A percentile compares a stretch with the other conserved stretches of the same genome.
Evolutionary conservation across 1,284 basidiomycete genomes (phyloP).

Genomic region (Leccinum laetum): DNA sequence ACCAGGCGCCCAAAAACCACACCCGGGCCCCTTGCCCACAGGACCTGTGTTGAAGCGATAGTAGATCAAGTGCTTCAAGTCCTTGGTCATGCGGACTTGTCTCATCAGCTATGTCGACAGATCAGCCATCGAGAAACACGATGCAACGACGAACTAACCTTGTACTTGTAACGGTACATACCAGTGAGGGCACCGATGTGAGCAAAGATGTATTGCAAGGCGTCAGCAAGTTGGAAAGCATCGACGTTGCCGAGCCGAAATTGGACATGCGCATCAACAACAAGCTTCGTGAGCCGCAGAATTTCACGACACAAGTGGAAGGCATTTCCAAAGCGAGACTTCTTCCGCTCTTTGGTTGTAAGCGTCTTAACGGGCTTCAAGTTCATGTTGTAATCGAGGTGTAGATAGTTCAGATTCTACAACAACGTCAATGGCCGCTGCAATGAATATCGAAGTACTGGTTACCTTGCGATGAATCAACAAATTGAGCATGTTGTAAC

Average conservation of each 20-base stretch:
- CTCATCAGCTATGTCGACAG: slow-evolving; percentile 76
- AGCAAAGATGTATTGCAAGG: slow-evolving; percentile 96
- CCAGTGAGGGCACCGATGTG: slow-evolving; percentile 98
- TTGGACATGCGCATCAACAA: slow-evolving; percentile 98
- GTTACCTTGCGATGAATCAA: slow-evolving; percentile 94
- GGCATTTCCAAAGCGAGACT: slow-evolving; percentile 99
- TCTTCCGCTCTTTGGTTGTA: slow-evolving; percentile 99
- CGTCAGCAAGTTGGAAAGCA: slow-evolving; percentile 99
- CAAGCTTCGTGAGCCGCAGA: slow-evolving; percentile 94
- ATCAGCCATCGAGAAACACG: slow-evolving; percentile 7
- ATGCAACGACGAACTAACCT: slow-evolving; percentile 46
- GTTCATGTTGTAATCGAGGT: slow-evolving; percentile 95
- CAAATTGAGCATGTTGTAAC: slow-evolving; percentile 99
- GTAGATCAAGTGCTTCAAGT: slow-evolving; percentile 97
- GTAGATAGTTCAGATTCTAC: slow-evolving; percentile 94
- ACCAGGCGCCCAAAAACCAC: slow-evolving; percentile 99
- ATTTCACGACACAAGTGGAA: slow-evolving; percentile 99
- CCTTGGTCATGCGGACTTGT: slow-evolving; percentile 99
- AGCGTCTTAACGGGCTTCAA: slow-evolving; percentile 98
- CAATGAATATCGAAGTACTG: background rate
- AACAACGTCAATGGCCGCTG: slow-evolving; percentile 1
- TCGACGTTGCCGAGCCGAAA: slow-evolving; percentile 99
- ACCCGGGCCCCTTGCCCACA: slow-evolving; percentile 98
- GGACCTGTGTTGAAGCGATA: slow-evolving; percentile 99
- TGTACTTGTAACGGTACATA: slow-evolving; percentile 99